phyloP scores from a whole-genome alignment of 768 basidiomycete genomes.

The Candolleomyces eurysporus region DNA sequence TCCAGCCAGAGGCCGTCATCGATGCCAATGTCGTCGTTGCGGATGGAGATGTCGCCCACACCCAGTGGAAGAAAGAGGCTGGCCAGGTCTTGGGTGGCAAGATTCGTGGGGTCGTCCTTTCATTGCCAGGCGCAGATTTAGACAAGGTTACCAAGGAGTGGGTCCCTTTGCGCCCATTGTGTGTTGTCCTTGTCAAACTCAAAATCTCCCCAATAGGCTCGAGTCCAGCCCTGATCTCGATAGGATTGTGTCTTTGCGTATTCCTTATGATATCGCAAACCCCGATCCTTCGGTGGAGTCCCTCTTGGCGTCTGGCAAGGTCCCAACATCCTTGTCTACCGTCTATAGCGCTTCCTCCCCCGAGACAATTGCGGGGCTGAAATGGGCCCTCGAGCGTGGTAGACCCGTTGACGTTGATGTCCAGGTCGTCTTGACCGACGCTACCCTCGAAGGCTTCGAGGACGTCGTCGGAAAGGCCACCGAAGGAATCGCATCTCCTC shows the following conservation, averaged over 20 bases:
- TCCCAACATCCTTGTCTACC: slow-evolving; percentile 56
- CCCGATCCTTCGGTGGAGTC: slow-evolving; percentile 38
- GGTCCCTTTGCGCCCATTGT: slow-evolving; percentile 19
- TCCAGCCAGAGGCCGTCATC: slow-evolving; percentile 61
- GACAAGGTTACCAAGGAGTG: slow-evolving; percentile 47
- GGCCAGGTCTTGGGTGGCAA: slow-evolving; percentile 44
- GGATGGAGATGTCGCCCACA: slow-evolving; percentile 37
- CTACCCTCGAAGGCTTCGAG: slow-evolving; percentile 62
- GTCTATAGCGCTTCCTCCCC: slow-evolving; percentile 50
- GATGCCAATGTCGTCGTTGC: slow-evolving; percentile 63
- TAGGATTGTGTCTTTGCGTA: slow-evolving; percentile 50
- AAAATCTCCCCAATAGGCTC: slow-evolving; percentile 1
- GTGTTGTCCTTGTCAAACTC: not conserved
- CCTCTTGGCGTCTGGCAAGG: slow-evolving; percentile 34
- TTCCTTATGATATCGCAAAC: slow-evolving; percentile 60
- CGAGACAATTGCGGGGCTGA: slow-evolving; percentile 51
- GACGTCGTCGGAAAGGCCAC: slow-evolving; percentile 69
- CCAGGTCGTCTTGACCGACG: slow-evolving; percentile 50
- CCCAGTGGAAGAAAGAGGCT: slow-evolving; percentile 53
- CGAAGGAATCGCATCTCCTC: slow-evolving; percentile 39
- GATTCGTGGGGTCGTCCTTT: slow-evolving; percentile 56
- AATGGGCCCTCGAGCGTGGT: slow-evolving; percentile 63
- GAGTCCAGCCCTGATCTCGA: slow-evolving; percentile 8
- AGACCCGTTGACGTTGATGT: slow-evolving; percentile 73
- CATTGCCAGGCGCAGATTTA: slow-evolving; percentile 42